Percentiles rank a stretch among this genome's conserved stretches.
These are phyloP conservation scores for Musa balbisiana DNA, from an alignment of 202 grass and related monocot genomes.

Conservation along the genomic window DNA sequence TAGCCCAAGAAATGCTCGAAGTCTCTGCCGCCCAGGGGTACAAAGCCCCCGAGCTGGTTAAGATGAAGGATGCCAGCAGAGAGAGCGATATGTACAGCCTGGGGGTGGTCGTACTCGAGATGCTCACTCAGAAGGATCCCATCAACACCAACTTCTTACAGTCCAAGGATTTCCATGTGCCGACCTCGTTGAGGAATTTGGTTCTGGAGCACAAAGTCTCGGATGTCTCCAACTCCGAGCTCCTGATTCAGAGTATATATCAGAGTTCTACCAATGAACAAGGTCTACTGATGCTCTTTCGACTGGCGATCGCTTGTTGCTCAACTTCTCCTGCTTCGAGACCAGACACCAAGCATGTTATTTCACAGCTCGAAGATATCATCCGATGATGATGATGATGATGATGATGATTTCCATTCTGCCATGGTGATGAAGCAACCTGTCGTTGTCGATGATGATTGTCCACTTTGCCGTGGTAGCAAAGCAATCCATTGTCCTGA, in stretches of 20 bases:
- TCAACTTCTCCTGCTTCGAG: slow-evolving; percentile 71
- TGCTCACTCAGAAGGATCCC: slow-evolving; percentile 77
- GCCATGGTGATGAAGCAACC: not conserved
- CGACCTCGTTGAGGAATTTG: slow-evolving; percentile 59
- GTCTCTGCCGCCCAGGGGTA: slow-evolving; percentile 58
- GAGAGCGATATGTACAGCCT: slow-evolving; percentile 85
- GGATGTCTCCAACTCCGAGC: slow-evolving; percentile 55
- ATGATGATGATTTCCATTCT: not conserved
- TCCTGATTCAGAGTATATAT: slow-evolving; percentile 43
- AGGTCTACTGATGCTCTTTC: slow-evolving; percentile 51
- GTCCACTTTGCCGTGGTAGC: not conserved
- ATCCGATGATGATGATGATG: not conserved
- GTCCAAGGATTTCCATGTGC: slow-evolving; percentile 58
- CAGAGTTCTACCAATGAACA: slow-evolving; percentile 46
- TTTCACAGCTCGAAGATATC: slow-evolving; percentile 65
- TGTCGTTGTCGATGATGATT: not conserved
- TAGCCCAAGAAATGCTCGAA: slow-evolving; percentile 76
- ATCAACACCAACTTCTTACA: slow-evolving; percentile 27
- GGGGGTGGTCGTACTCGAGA: slow-evolving; percentile 84
- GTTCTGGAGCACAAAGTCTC: slow-evolving; percentile 89
- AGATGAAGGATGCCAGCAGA: slow-evolving; percentile 58
- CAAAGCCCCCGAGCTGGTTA: slow-evolving; percentile 81
- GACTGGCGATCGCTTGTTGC: slow-evolving; percentile 65
- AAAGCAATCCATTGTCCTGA: not conserved
- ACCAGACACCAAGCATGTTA: slow-evolving; percentile 57